Percentiles rank a stretch among this genome's conserved stretches.
These are phyloP conservation scores for Cryphonectria parasitica DNA, from an alignment of 2,329 filamentous ascomycete genomes.

Conservation along the genomic window DNA sequence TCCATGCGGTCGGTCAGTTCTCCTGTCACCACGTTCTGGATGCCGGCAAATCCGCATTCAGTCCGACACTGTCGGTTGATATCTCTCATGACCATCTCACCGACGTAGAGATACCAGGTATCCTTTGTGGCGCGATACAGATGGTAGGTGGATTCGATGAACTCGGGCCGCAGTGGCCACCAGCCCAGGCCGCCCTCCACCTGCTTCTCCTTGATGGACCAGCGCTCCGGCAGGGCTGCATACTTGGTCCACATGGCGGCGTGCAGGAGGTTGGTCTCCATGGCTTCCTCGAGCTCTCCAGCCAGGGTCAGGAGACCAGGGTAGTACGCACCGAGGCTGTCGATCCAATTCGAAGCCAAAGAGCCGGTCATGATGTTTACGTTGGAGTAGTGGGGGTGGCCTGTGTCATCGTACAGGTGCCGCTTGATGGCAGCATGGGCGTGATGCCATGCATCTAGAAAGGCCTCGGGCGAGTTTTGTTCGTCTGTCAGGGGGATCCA, in stretches of 20 bases:
- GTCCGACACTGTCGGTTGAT: constrained; percentile 89
- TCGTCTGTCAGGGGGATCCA: constrained; percentile 64
- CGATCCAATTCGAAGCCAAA: constrained; percentile 89
- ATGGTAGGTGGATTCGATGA: constrained; percentile 95
- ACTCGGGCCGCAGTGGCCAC: constrained; percentile 96
- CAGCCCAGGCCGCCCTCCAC: constrained; percentile 87
- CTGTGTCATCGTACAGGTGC: constrained; percentile 82
- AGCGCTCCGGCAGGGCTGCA: constrained; percentile 90
- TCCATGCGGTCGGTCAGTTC: constrained; percentile 96
- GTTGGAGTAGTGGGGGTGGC: constrained; percentile 92
- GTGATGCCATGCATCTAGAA: constrained; percentile 81
- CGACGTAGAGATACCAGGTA: constrained; percentile 94
- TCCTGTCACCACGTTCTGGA: constrained; percentile 80
- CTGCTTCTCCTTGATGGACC: constrained; percentile 82
- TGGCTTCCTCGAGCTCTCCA: constrained; percentile 88
- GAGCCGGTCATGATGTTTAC: constrained; percentile 88
- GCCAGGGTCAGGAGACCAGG: constrained; percentile 84
- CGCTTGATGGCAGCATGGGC: constrained; percentile 86
- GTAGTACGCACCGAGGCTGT: constrained; percentile 94
- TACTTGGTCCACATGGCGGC: constrained; percentile 95
- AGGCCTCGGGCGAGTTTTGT: constrained; percentile 75
- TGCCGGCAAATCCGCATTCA: constrained; percentile 88
- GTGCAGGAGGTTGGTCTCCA: constrained; percentile 86
- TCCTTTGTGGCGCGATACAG: constrained; percentile 92
- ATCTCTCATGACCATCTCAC: constrained; percentile 91